A percentile compares a stretch with the other conserved stretches of the same genome.
Evolutionary conservation across 208 protist genomes (phyloP).

Genomic region (Phytomonas sp.): DNA sequence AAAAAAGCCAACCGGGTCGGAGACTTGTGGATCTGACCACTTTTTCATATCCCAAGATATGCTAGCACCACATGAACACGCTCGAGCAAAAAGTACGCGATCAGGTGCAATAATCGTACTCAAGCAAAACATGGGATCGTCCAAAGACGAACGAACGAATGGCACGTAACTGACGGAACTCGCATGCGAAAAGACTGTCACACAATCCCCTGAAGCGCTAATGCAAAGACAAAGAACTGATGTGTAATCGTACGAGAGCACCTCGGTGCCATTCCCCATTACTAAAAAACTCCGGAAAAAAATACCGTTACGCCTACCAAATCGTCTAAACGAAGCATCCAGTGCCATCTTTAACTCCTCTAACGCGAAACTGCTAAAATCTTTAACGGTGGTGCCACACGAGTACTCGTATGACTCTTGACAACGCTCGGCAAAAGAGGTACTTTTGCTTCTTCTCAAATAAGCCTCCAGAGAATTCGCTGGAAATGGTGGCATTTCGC

Average conservation of each 20-base stretch:
- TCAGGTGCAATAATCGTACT: not conserved
- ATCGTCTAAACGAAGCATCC: constrained; percentile 5
- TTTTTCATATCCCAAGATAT: constrained; percentile 23
- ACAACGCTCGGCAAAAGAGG: not conserved
- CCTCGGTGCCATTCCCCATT: constrained; percentile 37
- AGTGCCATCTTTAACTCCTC: constrained; percentile 3
- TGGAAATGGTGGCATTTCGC: constrained; percentile 19
- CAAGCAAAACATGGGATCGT: constrained; percentile 29
- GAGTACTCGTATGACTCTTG: constrained; percentile 21
- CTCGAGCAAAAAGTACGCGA: constrained; percentile 13
- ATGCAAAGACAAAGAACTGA: constrained; percentile 47
- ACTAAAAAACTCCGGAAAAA: constrained; percentile 41
- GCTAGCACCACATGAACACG: constrained; percentile 49
- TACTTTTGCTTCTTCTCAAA: constrained; percentile 2
- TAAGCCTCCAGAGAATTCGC: not conserved
- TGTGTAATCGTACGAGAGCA: constrained; percentile 74
- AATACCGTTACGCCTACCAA: constrained; percentile 9
- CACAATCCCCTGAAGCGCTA: constrained; percentile 1
- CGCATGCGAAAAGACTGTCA: constrained; percentile 29
- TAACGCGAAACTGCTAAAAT: not conserved
- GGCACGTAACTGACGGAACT: constrained; percentile 54
- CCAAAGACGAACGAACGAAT: constrained; percentile 27
- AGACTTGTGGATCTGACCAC: constrained; percentile 16
- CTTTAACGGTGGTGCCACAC: constrained; percentile 15
- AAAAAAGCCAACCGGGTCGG: constrained; percentile 13